A percentile compares a stretch with the other conserved stretches of the same genome.
These are phyloP conservation scores for Symbiodinium pilosum DNA, from an alignment of 73 alveolate genomes.

Conservation along the genomic window DNA sequence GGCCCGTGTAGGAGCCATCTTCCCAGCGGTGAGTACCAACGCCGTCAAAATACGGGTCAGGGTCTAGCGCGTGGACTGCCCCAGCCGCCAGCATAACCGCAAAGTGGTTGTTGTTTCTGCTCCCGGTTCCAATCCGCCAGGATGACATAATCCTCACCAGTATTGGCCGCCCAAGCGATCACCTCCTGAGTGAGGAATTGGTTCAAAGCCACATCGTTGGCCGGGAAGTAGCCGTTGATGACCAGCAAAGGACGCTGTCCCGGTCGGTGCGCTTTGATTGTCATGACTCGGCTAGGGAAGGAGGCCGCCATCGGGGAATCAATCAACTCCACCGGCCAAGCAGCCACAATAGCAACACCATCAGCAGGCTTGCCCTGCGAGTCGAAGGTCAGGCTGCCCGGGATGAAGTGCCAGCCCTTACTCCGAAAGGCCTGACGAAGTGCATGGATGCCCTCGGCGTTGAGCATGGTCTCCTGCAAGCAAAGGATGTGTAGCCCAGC, in stretches of 20 bases:
- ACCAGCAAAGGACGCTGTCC: not conserved
- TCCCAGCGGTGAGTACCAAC: not conserved
- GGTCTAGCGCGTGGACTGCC: not conserved
- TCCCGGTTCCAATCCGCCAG: conserved; percentile 19
- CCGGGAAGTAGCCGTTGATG: conserved; percentile 4
- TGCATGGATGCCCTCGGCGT: not conserved
- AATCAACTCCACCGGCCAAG: not conserved
- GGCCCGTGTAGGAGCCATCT: not conserved
- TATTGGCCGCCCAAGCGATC: not conserved
- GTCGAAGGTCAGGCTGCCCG: not conserved
- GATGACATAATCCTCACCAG: not conserved
- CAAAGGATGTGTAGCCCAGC: not conserved
- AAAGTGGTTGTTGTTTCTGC: not conserved
- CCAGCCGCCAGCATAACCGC: not conserved
- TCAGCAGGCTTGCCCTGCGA: not conserved
- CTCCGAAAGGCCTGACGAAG: not conserved
- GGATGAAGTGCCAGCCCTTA: not conserved
- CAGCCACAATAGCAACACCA: not conserved
- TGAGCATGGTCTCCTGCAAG: not conserved
- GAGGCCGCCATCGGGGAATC: not conserved
- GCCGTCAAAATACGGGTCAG: not conserved
- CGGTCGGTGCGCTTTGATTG: not conserved
- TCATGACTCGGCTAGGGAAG: not conserved
- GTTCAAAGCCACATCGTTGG: not conserved
- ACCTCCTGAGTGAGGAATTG: not conserved